Evolutionary conservation across 75 land plant species (phyloP).

Genomic region (Selaginella moellendorffii): DNA sequence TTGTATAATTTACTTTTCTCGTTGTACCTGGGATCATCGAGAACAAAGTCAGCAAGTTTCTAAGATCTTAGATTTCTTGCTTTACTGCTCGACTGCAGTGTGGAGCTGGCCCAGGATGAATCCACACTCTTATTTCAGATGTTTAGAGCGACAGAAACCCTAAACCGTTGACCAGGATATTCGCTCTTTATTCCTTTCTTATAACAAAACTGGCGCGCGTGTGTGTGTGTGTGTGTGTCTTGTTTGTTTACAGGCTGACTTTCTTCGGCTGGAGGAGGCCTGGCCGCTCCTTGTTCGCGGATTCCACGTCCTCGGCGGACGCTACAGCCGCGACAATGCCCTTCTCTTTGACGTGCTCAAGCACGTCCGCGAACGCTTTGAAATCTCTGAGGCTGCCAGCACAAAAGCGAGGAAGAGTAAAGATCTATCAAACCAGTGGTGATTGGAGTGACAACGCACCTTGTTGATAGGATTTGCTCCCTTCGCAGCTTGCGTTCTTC

Average conservation of each 20-base stretch:
- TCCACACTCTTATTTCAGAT: no score
- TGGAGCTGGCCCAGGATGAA: no score
- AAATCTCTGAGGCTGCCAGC: slow-evolving; percentile 65
- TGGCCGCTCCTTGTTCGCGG: slow-evolving; percentile 51
- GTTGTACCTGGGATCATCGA: no score
- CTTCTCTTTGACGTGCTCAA: slow-evolving; percentile 60
- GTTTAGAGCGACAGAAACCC: no score
- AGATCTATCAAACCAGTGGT: neutral
- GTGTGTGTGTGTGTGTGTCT: neutral
- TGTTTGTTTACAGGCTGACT: slow-evolving; percentile 30
- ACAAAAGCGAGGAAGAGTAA: neutral
- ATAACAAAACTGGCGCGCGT: no score
- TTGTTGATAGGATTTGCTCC: slow-evolving; percentile 87
- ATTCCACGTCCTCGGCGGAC: slow-evolving; percentile 72
- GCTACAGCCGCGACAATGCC: slow-evolving; percentile 92
- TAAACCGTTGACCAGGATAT: no score
- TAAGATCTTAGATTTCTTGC: no score
- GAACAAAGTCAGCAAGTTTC: no score
- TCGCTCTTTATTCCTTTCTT: no score
- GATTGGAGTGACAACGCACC: slow-evolving; percentile 19
- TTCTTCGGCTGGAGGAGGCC: slow-evolving; percentile 58
- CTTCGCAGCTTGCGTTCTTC: slow-evolving; percentile 89
- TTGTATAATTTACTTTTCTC: no score
- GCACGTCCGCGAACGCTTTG: slow-evolving; percentile 62
- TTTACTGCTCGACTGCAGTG: no score